Conservation (phyloP, 495 filamentous ascomycete species). For the Immersiella caudata region DNA sequence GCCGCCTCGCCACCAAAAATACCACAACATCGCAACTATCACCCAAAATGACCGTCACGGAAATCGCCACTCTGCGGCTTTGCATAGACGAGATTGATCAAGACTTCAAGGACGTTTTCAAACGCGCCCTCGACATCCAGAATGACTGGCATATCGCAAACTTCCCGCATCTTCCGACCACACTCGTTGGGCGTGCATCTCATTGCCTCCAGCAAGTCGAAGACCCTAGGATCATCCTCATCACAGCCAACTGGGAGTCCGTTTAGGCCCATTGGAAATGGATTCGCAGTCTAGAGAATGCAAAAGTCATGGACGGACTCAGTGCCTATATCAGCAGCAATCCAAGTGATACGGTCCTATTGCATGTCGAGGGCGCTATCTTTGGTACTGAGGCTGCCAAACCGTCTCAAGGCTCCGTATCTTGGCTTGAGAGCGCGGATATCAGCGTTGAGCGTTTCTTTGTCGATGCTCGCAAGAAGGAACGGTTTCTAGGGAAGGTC, state of each 20-base stretch:
- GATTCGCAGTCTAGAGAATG: conserved; percentile 46
- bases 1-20: neutral
- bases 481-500: conserved; percentile 45
- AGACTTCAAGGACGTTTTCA: conserved; percentile 34
- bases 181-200: conserved; percentile 29
- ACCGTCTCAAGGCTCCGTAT: conserved; percentile 21
- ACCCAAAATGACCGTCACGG: conserved; percentile 53
- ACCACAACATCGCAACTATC: neutral
- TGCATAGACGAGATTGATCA: conserved; percentile 28
- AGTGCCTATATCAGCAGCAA: conserved; percentile 20
- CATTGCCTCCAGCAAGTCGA: conserved; percentile 51
- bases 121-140: conserved; percentile 33
- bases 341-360: conserved; percentile 40
- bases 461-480: conserved; percentile 44
- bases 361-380: conserved; percentile 44
- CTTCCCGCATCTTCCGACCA: conserved; percentile 30
- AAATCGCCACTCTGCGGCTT: conserved; percentile 54
- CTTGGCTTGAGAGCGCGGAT: conserved; percentile 46
- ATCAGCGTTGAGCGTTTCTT: conserved; percentile 50
- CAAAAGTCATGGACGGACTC: conserved; percentile 27
- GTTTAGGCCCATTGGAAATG: conserved; percentile 52
- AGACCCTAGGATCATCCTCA: conserved; percentile 49
- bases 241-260: conserved; percentile 57
- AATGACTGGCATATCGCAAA: conserved; percentile 43
- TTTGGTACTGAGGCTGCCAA: conserved; percentile 27